Evolutionary conservation across 2,329 filamentous ascomycete genomes (phyloP), one percentile per base, ranked within the genome.

Genomic region (Dryadomyces quercivorus): DNA sequence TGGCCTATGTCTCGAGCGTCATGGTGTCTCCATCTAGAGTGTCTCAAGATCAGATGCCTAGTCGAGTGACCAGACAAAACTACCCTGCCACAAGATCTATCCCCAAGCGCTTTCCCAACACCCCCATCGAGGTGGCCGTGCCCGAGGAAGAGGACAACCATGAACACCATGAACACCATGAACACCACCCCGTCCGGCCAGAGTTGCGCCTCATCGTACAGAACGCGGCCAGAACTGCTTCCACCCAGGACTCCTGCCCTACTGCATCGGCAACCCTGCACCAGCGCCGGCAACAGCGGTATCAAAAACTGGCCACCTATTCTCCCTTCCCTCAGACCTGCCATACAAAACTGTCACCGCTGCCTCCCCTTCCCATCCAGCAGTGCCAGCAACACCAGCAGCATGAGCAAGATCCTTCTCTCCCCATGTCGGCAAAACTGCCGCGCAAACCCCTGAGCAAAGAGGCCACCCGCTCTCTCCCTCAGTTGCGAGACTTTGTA

Each of bases 381-480:
- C 38, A 16, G 15, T n/a, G 34, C 13, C 20, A 18, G 49, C 5
- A 26, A 16, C 49, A 26, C 20, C 7, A 31, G 16, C 36, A 16
- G 2, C 34, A 3, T 12, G 6, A 36, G 34, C 36, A 1, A n/a
- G 3, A 2, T 2, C 4, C 12, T 6, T 5, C 31, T 15, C 1
- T 18, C 15, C 20, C 34, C 5, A 10, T 21, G 18, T 12, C 44
- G 15, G 22, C 31, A 16, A 8, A 36, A 12, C 18, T 40, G 48
- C 31, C 46, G 22, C 21, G 43, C 31, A 12, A 50, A 47, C 2
- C 55, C 53, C 15, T 59, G 13, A 58, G 54, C 21, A 38, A 51
- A 13, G 51, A 52, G 6, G 20, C 56, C 10, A 57, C 53, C 42
- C 58, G 58, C 12, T 60, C 59, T 2, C 44, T 59, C 38, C 59